Conservation (phyloP, 139 green algal genomes). For the Coccomyxa sp. region DNA sequence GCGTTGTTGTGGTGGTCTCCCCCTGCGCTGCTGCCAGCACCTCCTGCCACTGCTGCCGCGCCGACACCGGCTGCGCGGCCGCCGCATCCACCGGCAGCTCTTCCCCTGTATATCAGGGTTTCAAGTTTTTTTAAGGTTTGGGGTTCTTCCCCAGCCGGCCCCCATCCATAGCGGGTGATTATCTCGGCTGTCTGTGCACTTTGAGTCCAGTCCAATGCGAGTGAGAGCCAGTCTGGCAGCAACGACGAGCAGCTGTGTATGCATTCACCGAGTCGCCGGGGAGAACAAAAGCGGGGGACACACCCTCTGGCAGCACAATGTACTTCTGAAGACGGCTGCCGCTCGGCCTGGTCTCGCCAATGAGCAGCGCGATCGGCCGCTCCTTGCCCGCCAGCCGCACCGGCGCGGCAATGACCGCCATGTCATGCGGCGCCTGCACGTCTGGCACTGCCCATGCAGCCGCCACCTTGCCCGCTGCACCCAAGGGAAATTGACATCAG, state of each 20-base stretch:
- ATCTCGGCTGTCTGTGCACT: background rate
- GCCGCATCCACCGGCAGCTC: background rate
- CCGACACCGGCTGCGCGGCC: background rate
- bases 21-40: background rate
- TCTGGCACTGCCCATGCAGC: slow-evolving; percentile 23
- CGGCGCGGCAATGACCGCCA: slow-evolving; percentile 54
- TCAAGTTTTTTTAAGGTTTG: background rate
- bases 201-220: background rate
- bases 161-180: background rate
- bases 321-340: slow-evolving; percentile 52
- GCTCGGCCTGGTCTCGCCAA: slow-evolving; percentile 36
- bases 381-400: slow-evolving; percentile 45
- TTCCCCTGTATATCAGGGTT: background rate
- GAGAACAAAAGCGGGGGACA: background rate
- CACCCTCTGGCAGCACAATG: slow-evolving; percentile 37
- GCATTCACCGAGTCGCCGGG: background rate
- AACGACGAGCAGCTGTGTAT: background rate
- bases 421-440: slow-evolving; percentile 50
- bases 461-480: background rate
- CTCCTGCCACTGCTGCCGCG: background rate
- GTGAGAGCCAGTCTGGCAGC: background rate
- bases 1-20: no score
- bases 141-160: background rate
- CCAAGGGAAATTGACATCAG: background rate
- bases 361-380: slow-evolving; percentile 55